A percentile compares a stretch with the other conserved stretches of the same genome.
Conservation (phyloP, 345 rosid genomes). For the Raphanus raphanistrum region DNA sequence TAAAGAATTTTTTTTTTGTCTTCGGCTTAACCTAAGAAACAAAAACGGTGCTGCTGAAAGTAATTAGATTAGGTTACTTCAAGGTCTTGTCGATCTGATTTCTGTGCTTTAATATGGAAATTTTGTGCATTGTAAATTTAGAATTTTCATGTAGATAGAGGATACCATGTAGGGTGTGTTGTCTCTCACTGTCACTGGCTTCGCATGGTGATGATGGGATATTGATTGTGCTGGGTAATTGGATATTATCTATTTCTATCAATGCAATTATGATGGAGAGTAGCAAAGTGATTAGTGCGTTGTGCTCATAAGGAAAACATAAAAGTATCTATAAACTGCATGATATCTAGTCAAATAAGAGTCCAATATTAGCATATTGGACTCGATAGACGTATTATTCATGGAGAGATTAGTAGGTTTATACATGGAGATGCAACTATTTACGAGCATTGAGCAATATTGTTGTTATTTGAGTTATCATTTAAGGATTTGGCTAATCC, state of each 20-base stretch:
- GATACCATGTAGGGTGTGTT: background rate
- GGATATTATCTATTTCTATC: background rate
- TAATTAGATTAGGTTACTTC: background rate
- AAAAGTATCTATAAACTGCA: background rate
- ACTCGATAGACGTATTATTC: background rate
- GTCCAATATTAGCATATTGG: background rate
- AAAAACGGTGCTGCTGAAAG: constrained; percentile 6
- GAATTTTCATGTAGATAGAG: background rate
- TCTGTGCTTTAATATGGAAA: background rate
- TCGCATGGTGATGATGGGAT: background rate
- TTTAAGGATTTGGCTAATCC: background rate
- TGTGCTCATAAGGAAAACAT: background rate
- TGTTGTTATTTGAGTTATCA: background rate
- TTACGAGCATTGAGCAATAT: background rate
- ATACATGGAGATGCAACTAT: no score
- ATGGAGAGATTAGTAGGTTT: constrained; percentile 7
- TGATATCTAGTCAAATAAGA: constrained; percentile 6
- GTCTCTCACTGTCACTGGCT: background rate
- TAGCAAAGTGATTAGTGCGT: background rate
- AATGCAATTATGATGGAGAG: background rate
- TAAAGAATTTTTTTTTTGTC: background rate
- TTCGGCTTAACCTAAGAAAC: background rate
- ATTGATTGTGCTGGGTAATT: background rate
- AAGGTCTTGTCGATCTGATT: background rate
- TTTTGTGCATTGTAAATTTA: background rate